Percentiles rank a stretch among this genome's conserved stretches.
These are phyloP conservation scores for Pleurotus pulmonarius DNA, from an alignment of 768 basidiomycete genomes.

Conservation along the genomic window DNA sequence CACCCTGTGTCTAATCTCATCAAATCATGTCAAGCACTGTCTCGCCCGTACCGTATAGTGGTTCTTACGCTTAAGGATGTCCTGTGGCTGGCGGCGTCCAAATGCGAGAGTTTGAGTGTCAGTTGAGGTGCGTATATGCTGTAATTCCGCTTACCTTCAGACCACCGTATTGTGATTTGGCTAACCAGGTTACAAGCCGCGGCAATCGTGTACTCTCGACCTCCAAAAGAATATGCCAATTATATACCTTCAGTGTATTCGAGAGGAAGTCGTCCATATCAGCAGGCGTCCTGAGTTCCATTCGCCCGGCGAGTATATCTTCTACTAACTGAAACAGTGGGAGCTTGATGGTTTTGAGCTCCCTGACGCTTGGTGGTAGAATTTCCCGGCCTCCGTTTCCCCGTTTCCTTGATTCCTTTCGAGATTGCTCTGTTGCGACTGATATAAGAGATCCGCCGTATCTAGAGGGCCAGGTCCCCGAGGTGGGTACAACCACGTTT, in stretches of 20 bases:
- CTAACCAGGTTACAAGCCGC: slow-evolving; percentile 32
- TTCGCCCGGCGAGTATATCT: slow-evolving; percentile 29
- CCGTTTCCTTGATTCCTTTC: neutral
- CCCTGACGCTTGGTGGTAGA: slow-evolving; percentile 6
- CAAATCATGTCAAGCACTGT: too few species aligned
- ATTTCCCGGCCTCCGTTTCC: neutral
- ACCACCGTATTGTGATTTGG: slow-evolving; percentile 18
- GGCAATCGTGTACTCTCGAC: slow-evolving; percentile 29
- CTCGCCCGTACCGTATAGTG: too few species aligned
- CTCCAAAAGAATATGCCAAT: slow-evolving; percentile 31
- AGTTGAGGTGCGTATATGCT: neutral
- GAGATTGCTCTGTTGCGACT: slow-evolving; percentile 19
- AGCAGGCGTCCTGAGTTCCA: slow-evolving; percentile 42
- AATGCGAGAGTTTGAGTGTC: neutral
- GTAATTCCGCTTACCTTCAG: neutral
- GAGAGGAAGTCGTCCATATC: slow-evolving; percentile 35
- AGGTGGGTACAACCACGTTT: slow-evolving; percentile 38
- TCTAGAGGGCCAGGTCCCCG: slow-evolving; percentile 38
- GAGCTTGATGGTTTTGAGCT: slow-evolving; percentile 21
- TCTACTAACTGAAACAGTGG: slow-evolving; percentile 31
- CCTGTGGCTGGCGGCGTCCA: neutral
- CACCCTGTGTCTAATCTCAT: neutral
- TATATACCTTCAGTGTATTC: slow-evolving; percentile 27
- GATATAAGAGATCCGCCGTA: slow-evolving; percentile 20
- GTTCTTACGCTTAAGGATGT: neutral